Conservation (phyloP, 2,329 filamentous ascomycete genomes). For the Botrytis squamosa region DNA sequence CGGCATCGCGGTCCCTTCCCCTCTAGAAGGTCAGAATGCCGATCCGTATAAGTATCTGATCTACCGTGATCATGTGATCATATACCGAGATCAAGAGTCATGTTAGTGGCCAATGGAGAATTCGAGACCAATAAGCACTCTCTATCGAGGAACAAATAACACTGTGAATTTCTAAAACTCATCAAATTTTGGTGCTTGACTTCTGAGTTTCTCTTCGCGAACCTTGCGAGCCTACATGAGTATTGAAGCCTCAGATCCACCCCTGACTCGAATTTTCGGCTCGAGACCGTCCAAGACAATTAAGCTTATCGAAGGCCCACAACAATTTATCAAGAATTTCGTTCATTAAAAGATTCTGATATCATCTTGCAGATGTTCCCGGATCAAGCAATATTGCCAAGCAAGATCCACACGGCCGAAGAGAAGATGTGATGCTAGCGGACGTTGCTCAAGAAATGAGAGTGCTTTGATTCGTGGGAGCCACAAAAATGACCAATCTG, state of each 20-base stretch:
- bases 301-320: slow-evolving; percentile 22
- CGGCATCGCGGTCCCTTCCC: slow-evolving; percentile 17
- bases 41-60: slow-evolving; percentile 7
- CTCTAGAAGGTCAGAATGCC: neutral
- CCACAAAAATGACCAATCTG: neutral
- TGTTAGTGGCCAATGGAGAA: neutral
- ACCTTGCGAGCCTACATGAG: neutral
- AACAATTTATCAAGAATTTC: slow-evolving; percentile 8
- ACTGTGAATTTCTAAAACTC: neutral
- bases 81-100: neutral
- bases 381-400: slow-evolving; percentile 13
- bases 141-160: neutral
- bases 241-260: neutral
- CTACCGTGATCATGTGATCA: slow-evolving; percentile 14
- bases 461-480: neutral
- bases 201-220: neutral
- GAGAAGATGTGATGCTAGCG: neutral
- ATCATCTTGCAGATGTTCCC: slow-evolving; percentile 20
- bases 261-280: neutral
- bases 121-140: neutral
- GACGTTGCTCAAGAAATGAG: neutral
- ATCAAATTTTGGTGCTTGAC: neutral
- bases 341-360: slow-evolving; percentile 14
- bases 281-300: neutral
- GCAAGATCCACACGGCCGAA: neutral